Conservation (phyloP, 768 basidiomycete genomes). For the Naematelia encephala region DNA sequence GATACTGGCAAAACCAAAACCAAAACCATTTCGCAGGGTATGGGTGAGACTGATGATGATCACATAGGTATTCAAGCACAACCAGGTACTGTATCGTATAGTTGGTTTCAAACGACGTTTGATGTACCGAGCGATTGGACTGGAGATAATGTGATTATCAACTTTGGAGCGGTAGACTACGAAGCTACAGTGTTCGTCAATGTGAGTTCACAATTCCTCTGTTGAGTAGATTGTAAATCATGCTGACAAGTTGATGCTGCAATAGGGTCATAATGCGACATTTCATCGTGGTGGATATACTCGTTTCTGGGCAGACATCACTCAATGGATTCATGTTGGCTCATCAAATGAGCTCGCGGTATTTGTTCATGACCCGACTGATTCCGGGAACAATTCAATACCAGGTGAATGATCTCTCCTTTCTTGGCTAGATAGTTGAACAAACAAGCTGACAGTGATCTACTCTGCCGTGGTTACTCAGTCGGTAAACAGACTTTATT, state of each 20-base stretch:
- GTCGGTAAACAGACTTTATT: slow-evolving; percentile 25
- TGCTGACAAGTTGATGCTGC: not conserved
- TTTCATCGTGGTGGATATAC: slow-evolving; percentile 27
- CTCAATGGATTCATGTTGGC: slow-evolving; percentile 10
- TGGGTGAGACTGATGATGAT: not conserved
- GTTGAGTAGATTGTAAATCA: not conserved
- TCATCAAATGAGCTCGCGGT: slow-evolving; percentile 20
- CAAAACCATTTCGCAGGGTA: too few species aligned
- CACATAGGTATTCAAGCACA: slow-evolving; percentile 3
- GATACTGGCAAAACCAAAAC: too few species aligned
- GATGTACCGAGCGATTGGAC: slow-evolving; percentile 23
- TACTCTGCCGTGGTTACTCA: slow-evolving; percentile 1
- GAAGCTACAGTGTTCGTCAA: slow-evolving; percentile 32
- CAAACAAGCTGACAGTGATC: too few species aligned
- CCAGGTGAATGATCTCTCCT: slow-evolving; percentile 8
- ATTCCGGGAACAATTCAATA: slow-evolving; percentile 12
- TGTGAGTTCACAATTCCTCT: not conserved
- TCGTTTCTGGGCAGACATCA: slow-evolving; percentile 22
- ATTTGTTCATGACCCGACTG: slow-evolving; percentile 28
- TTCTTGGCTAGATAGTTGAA: too few species aligned
- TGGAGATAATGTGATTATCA: slow-evolving; percentile 16
- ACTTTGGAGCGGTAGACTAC: slow-evolving; percentile 32
- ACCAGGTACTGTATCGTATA: slow-evolving; percentile 9
- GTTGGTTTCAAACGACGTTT: slow-evolving; percentile 26
- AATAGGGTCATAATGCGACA: slow-evolving; percentile 18